phyloP scores from a whole-genome alignment of 2,329 filamentous ascomycete genomes.

The Nemania sp. region DNA sequence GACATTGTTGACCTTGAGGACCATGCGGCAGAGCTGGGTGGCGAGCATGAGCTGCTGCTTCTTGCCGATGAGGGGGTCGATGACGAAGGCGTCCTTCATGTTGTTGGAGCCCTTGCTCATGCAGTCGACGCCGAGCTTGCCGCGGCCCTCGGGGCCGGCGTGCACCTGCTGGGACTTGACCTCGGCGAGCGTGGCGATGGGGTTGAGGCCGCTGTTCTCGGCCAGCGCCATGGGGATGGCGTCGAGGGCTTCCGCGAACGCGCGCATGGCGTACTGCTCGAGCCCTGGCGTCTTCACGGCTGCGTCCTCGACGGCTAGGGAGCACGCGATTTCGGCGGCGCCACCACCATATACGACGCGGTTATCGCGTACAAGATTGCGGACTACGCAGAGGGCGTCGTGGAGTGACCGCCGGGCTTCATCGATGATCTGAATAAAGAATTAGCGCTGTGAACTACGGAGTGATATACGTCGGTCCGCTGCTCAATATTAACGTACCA shows the following conservation, averaged over 20 bases:
- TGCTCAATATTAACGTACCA: conserved; percentile 61
- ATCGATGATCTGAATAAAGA: conserved; percentile 77
- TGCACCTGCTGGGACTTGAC: conserved; percentile 97
- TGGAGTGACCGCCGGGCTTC: conserved; percentile 97
- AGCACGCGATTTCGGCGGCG: conserved; percentile 96
- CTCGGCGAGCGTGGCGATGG: conserved; percentile 91
- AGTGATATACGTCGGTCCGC: not conserved
- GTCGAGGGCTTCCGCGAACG: conserved; percentile 93
- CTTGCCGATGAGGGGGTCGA: conserved; percentile 97
- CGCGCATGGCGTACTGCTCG: conserved; percentile 98
- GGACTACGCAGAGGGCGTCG: conserved; percentile 95
- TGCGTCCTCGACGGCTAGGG: conserved; percentile 91
- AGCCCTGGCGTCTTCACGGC: conserved; percentile 94
- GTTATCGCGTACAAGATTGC: conserved; percentile 94
- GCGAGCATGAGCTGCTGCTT: conserved; percentile 94
- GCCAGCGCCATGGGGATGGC: conserved; percentile 92
- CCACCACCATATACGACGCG: conserved; percentile 97
- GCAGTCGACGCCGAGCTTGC: conserved; percentile 90
- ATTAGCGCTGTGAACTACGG: conserved; percentile 11
- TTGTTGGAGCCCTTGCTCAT: conserved; percentile 95
- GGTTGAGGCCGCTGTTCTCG: conserved; percentile 94
- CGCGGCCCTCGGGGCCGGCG: conserved; percentile 52
- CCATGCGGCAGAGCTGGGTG: conserved; percentile 97
- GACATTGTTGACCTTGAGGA: conserved; percentile 95
- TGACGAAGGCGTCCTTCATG: conserved; percentile 98